Evolutionary conservation across 1,284 basidiomycete genomes (phyloP).

Genomic region (Boletellus deceptivus): DNA sequence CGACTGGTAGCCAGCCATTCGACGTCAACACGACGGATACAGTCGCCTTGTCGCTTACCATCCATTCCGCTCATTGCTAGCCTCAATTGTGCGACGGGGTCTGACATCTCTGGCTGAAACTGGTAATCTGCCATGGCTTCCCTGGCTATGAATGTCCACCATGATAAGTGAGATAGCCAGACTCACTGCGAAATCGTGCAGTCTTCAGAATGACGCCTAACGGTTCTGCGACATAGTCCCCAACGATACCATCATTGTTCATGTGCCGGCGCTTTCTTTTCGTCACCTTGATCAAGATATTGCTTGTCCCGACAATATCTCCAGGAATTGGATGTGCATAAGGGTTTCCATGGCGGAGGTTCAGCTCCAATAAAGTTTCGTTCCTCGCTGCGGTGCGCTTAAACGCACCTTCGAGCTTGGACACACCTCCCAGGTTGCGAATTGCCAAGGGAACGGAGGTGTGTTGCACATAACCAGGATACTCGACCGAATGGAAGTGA

Average conservation of each 20-base stretch:
- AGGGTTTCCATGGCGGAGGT: constrained; percentile 66
- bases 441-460: constrained; percentile 65
- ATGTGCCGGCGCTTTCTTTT: constrained; percentile 58
- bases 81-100: constrained; percentile 68
- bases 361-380: constrained; percentile 70
- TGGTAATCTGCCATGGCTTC: constrained; percentile 92
- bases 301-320: constrained; percentile 71
- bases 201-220: constrained; percentile 80
- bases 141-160: constrained; percentile 5
- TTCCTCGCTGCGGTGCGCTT: constrained; percentile 56
- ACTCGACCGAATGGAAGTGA: constrained; percentile 81
- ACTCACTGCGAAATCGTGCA: constrained; percentile 85
- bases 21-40: neutral
- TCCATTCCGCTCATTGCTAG: constrained; percentile 76
- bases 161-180: neutral
- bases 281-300: constrained; percentile 78
- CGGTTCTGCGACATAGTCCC: constrained; percentile 78
- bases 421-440: constrained; percentile 64
- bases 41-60: constrained; percentile 45
- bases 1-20: constrained; percentile 47
- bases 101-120: constrained; percentile 70
- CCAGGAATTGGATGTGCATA: constrained; percentile 83
- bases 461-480: constrained; percentile 78
- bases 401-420: constrained; percentile 72
- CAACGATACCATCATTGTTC: constrained; percentile 41